These are phyloP conservation scores for Phycomyces nitens DNA, from an alignment of 192 early-diverging fungal species.

Conservation along the genomic window DNA sequence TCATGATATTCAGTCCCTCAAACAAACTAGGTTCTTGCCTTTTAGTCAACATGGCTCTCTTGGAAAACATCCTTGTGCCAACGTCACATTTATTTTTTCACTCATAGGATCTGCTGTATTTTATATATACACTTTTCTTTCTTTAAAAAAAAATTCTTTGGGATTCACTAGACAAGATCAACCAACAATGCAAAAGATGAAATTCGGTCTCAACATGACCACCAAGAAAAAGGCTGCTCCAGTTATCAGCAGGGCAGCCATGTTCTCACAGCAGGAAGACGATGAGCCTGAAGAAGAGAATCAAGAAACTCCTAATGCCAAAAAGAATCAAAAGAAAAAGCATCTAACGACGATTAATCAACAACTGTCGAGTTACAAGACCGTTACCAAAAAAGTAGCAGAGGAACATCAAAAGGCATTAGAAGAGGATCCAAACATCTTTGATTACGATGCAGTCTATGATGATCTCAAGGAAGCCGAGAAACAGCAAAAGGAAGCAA, in stretches of 20 bases:
- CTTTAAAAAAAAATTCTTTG: not conserved
- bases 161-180: not conserved
- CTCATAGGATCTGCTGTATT: no score
- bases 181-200: slow-evolving; percentile 10
- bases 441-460: slow-evolving; percentile 78
- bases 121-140: no score
- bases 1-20: no score
- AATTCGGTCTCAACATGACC: slow-evolving; percentile 10
- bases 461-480: slow-evolving; percentile 66
- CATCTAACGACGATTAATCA: slow-evolving; percentile 17
- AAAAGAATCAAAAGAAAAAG: slow-evolving; percentile 3
- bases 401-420: slow-evolving; percentile 60
- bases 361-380: slow-evolving; percentile 11
- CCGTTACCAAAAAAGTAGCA: slow-evolving; percentile 31
- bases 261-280: slow-evolving; percentile 1
- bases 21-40: no score
- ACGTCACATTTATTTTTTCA: no score
- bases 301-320: not conserved
- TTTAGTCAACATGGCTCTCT: no score
- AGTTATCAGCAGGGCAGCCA: not conserved
- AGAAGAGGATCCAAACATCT: slow-evolving; percentile 65
- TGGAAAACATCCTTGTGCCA: no score
- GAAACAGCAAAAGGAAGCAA: slow-evolving; percentile 42
- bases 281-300: slow-evolving; percentile 7
- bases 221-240: slow-evolving; percentile 1